phyloP scores from a whole-genome alignment of 1,284 basidiomycete species.

The Papiliotrema terrestris region DNA sequence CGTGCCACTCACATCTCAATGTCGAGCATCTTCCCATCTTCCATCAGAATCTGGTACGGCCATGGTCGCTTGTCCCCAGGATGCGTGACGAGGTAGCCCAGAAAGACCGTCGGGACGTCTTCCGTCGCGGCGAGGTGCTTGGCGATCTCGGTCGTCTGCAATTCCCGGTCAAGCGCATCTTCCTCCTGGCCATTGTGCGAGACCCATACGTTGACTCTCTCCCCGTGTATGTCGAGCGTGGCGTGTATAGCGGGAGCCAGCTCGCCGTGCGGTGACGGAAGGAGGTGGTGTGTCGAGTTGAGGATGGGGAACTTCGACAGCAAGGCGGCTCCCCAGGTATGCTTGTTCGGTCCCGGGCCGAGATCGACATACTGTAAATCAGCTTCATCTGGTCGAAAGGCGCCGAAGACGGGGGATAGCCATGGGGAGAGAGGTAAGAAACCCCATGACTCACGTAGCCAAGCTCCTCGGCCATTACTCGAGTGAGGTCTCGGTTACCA shows the following conservation, averaged over 20 bases:
- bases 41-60: conserved; percentile 74
- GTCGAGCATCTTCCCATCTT: conserved; percentile 45
- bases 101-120: conserved; percentile 76
- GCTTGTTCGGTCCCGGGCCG: conserved; percentile 81
- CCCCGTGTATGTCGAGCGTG: conserved; percentile 77
- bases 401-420: too few species aligned
- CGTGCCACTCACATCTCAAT: conserved; percentile 54
- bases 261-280: conserved; percentile 80
- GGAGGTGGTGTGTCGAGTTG: conserved; percentile 79
- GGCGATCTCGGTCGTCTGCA: conserved; percentile 80
- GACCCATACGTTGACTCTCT: conserved; percentile 74
- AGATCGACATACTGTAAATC: conserved; percentile 53
- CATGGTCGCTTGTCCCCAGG: conserved; percentile 69
- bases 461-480: conserved; percentile 70
- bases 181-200: conserved; percentile 95
- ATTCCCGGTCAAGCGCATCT: conserved; percentile 78
- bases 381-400: too few species aligned
- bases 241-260: conserved; percentile 91
- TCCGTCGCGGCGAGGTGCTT: conserved; percentile 70
- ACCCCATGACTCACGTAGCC: conserved; percentile 63
- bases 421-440: too few species aligned
- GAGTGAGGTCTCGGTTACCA: conserved; percentile 84
- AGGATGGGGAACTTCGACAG: conserved; percentile 92
- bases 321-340: conserved; percentile 86
- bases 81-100: conserved; percentile 77